phyloP scores from a whole-genome alignment of 495 filamentous ascomycete species.

The Neurospora discreta region DNA sequence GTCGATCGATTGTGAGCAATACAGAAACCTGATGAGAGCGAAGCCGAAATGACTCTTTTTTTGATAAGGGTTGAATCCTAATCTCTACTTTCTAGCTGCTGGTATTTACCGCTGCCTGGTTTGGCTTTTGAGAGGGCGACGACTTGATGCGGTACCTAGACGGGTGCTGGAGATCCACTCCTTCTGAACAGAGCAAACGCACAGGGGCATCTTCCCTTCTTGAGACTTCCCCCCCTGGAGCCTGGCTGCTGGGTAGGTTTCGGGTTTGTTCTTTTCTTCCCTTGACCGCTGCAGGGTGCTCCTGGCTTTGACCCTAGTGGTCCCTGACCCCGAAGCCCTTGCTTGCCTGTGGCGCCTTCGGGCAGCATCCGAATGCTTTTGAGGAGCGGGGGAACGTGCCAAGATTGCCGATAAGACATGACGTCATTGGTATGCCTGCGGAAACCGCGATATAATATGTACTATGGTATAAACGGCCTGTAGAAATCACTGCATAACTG shows the following conservation, averaged over 20 bases:
- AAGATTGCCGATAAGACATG: not conserved
- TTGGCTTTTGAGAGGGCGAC: not conserved
- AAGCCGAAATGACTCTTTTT: not conserved
- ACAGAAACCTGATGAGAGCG: not conserved
- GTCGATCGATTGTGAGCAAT: not conserved
- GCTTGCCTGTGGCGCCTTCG: not conserved
- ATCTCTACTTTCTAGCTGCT: no score
- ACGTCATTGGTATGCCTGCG: not conserved
- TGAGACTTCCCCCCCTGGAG: no score
- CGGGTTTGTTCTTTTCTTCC: not conserved
- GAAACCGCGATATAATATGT: not conserved
- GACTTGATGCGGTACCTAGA: not conserved
- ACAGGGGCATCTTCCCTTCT: no score
- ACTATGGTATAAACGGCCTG: not conserved
- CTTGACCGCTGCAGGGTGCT: not conserved
- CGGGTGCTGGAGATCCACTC: not conserved
- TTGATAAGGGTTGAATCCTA: not conserved
- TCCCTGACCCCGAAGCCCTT: not conserved
- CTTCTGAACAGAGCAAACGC: not conserved
- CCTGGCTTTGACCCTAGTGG: not conserved
- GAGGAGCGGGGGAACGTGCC: not conserved
- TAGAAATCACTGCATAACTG: not conserved
- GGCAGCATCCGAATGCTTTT: not conserved
- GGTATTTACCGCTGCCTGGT: not conserved
- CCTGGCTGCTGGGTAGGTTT: not conserved